Conservation (phyloP, 108 stramenopile species). For the Stephanodiscus triporus region DNA sequence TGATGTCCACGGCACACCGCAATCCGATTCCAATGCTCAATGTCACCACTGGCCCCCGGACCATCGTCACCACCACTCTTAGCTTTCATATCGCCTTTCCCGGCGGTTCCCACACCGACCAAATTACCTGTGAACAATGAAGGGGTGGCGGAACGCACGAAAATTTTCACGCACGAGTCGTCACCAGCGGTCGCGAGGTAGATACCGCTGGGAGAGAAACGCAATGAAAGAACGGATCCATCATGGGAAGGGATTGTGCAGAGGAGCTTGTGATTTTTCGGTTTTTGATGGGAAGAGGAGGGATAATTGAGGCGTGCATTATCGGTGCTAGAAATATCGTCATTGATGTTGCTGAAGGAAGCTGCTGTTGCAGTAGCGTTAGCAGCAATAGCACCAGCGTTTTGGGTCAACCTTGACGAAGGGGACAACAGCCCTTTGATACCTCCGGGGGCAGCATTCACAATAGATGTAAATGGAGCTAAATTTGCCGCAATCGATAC, state of each 20-base stretch:
- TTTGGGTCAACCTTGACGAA: slow-evolving; percentile 8
- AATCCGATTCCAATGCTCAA: slow-evolving; percentile 86
- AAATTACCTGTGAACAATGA: slow-evolving; percentile 56
- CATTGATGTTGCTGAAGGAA: slow-evolving; percentile 13
- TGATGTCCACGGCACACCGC: slow-evolving; percentile 84
- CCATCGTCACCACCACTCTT: not conserved
- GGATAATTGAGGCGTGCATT: slow-evolving; percentile 2
- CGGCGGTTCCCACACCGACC: slow-evolving; percentile 21
- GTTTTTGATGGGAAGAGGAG: not conserved
- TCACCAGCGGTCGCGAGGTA: slow-evolving; percentile 88
- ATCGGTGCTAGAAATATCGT: not conserved
- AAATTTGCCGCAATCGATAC: slow-evolving; percentile 7
- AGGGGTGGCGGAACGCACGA: slow-evolving; percentile 42
- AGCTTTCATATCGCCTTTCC: not conserved
- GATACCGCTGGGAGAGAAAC: slow-evolving; percentile 73
- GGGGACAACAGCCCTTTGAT: slow-evolving; percentile 3
- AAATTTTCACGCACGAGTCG: slow-evolving; percentile 83
- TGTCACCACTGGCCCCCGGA: slow-evolving; percentile 29
- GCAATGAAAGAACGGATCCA: slow-evolving; percentile 80
- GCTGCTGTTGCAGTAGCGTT: slow-evolving; percentile 5
- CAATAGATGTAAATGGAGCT: not conserved
- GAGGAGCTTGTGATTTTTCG: slow-evolving; percentile 63
- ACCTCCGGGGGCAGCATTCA: slow-evolving; percentile 1
- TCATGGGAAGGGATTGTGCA: slow-evolving; percentile 81
- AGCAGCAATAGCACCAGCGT: not conserved